Base-by-base conservation (phyloP, 108 stramenopile genomes). In the Schizochytrium sp. region DNA sequence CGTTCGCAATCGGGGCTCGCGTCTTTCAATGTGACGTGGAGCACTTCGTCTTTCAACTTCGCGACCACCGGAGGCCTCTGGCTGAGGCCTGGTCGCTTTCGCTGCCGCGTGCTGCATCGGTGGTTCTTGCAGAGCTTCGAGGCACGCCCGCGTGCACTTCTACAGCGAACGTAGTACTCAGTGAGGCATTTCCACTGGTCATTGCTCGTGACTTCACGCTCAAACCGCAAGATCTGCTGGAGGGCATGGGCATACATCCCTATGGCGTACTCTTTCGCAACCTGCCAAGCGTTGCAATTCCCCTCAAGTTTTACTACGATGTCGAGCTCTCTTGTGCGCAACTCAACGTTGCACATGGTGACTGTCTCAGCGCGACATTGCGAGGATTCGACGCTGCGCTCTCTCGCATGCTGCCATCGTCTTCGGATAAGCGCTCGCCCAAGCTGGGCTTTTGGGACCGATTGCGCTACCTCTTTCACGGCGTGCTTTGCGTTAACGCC, bases 41-140 rank as follows among this genome's bases (percentile, higher is more conserved):
- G 48, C 76, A 83, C 76, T 53, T 53, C 4, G 48, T 83, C 4
- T 83, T 83, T 34, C 76, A 83, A 45, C 76, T 83, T 12, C 4
- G 76, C 45, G 28, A 83, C 51, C 76, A 83, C 28, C 45, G 51
- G 1, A 21, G 76, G 12, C 76, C 76, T 23, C 45, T 83, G 10
- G 76, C 51, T 6, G 76, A 83, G 76, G 76, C 51, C n/a, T 83
- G 76, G 76, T 47, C 48, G n/a, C 76, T 83, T 45, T 83, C 76
- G 19, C 2, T 83, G 14, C n/a, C 45, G 2, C 45, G 51, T 21
- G 23, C 76, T 6, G 8, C 48, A 10, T n/a, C 45, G n/a, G 6
- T 83, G 44, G 76, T 83, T 14, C 76, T 83, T 12, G 76, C 76
- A 8, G 76, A 83, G 28, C 45, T 83, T 28, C 45, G 51, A 6